These are phyloP conservation scores for Arthrobotrys megalospora DNA, from an alignment of 2,329 filamentous ascomycete species.

Conservation along the genomic window DNA sequence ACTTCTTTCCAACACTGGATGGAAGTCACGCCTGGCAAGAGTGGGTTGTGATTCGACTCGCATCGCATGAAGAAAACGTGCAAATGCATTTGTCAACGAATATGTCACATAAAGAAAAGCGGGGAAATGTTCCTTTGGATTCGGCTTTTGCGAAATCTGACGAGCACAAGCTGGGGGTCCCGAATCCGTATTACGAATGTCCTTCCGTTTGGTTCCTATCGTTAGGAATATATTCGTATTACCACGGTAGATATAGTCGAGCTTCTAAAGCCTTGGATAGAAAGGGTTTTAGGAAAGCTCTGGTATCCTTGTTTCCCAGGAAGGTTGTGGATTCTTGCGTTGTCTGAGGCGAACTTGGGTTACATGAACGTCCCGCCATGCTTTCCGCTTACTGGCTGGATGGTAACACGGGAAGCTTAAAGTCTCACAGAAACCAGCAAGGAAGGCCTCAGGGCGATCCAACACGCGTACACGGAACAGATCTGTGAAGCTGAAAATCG, in stretches of 20 bases:
- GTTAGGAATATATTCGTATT: neutral
- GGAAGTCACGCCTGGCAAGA: slow-evolving; percentile 12
- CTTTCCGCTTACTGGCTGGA: slow-evolving; percentile 46
- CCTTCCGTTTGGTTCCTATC: neutral
- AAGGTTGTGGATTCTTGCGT: slow-evolving; percentile 36
- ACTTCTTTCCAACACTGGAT: neutral
- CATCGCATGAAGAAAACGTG: slow-evolving; percentile 55
- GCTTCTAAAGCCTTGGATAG: neutral
- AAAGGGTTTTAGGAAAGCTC: slow-evolving; percentile 5
- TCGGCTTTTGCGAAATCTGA: slow-evolving; percentile 27
- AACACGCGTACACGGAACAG: neutral
- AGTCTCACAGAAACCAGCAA: neutral
- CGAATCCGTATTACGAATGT: neutral
- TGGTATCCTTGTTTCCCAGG: slow-evolving; percentile 16
- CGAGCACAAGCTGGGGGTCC: neutral
- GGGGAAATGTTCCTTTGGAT: slow-evolving; percentile 26
- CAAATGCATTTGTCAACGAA: slow-evolving; percentile 33
- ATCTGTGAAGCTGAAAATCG: slow-evolving; percentile 15
- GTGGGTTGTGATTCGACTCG: slow-evolving; percentile 39
- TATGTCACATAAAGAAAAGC: slow-evolving; percentile 14
- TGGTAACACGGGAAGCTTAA: slow-evolving; percentile 32
- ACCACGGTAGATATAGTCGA: neutral
- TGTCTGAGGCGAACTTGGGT: slow-evolving; percentile 26
- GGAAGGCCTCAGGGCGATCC: slow-evolving; percentile 16
- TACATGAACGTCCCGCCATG: slow-evolving; percentile 34